Evolutionary conservation across 1,139 yeast genomes (phyloP), one percentile per base, ranked within the genome.

Genomic region (Taphrina communis): DNA sequence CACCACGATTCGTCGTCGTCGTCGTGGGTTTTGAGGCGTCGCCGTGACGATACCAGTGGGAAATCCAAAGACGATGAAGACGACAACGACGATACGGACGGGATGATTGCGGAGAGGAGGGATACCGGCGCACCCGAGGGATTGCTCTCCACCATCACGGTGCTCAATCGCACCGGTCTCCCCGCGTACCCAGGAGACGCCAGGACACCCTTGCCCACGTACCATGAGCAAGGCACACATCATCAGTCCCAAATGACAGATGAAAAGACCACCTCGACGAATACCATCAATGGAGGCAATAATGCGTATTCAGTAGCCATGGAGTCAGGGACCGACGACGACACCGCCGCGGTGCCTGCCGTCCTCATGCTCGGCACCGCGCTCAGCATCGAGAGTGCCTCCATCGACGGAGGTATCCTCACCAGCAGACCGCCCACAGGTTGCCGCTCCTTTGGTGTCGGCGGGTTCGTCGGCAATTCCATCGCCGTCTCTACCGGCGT

Each of bases 351-450:
- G 5, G 7, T 53, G 42, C 42, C 57, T 9, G 48, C 14, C 50
- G 12, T 56, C 36, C 25, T 56, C 35, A 41, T 56, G 31, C 60
- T 56, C 60, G 60, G 44, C 11, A 56, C 48, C 48, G 60, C 60
- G 3, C 48, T 56, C 48, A n/a, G 36, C 38, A 56, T 56, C 31
- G 60, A 39, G 7, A 41, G 48, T 38, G 60, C 60, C 60, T 35
- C 39, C 48, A 41, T 56, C 60, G 48, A 56, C 39, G 60, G 60
- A 1, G 60, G 60, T 2, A n/a, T 56, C 50, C 36, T 56, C 50
- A 39, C 60, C 60, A 35, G 44, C 14, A 8, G 48, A 41, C 60
- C 60, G 9, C 60, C 60, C 36, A 39, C 46, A 1, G 60, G 50
- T 14, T n/a, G 21, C 11, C 58, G 58, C 17, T 6, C 8, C 11